These are phyloP conservation scores for Alternaria sp. DNA, from an alignment of 2,329 filamentous ascomycete genomes.

Conservation along the genomic window DNA sequence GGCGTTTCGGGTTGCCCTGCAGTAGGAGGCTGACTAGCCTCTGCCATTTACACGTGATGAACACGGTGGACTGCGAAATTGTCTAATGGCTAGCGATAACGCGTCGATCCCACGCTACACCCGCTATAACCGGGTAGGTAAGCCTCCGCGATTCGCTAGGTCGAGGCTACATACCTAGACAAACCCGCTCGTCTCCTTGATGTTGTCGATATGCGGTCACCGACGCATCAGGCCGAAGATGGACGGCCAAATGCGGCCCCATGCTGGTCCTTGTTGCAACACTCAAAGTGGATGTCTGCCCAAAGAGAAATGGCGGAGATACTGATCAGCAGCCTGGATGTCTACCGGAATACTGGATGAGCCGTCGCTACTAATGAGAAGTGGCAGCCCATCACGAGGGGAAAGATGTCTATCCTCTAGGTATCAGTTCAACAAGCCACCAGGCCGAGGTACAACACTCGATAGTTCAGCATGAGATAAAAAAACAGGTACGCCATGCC, in stretches of 20 bases:
- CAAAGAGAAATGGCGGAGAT: not conserved
- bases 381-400: not conserved
- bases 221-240: not conserved
- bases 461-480: not conserved
- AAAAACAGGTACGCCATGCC: not conserved
- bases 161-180: not conserved
- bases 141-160: not conserved
- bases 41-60: not conserved
- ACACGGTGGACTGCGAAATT: not conserved
- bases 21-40: not conserved
- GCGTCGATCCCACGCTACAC: not conserved
- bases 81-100: not conserved
- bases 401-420: not conserved
- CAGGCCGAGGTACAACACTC: not conserved
- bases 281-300: not conserved
- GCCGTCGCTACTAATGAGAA: not conserved
- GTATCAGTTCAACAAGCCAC: not conserved
- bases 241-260: conserved; percentile 5
- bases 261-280: not conserved
- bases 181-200: not conserved
- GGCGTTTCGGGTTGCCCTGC: conserved; percentile 7
- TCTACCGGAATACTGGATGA: not conserved
- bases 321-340: conserved; percentile 1
- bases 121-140: not conserved
- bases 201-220: not conserved